Percentiles rank a stretch among this genome's conserved stretches.
Conservation (phyloP, 2,329 filamentous ascomycete genomes). For the Tolypocladium guangdongense region DNA sequence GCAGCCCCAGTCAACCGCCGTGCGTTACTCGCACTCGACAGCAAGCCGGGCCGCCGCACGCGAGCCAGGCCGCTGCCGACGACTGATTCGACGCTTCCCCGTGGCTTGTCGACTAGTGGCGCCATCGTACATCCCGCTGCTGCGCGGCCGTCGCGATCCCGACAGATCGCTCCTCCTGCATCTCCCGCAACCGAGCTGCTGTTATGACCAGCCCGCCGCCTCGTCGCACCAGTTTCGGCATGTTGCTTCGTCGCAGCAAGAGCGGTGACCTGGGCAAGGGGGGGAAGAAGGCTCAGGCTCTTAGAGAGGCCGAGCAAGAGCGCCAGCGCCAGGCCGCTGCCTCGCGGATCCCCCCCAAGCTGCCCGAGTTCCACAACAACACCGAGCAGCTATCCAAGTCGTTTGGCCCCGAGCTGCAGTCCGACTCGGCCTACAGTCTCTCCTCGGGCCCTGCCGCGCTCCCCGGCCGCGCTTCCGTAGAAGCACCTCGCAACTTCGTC, state of each 20-base stretch:
- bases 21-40: background rate
- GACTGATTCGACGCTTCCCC: background rate
- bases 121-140: background rate
- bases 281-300: constrained; percentile 47
- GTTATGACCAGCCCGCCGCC: constrained; percentile 19
- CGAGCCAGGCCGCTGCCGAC: background rate
- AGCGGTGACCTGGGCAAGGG: constrained; percentile 52
- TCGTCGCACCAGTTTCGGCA: constrained; percentile 36
- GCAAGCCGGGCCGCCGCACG: background rate
- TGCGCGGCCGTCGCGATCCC: constrained; percentile 6
- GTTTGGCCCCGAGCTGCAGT: constrained; percentile 42
- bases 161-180: constrained; percentile 7
- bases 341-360: constrained; percentile 36
- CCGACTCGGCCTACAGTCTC: constrained; percentile 48
- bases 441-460: constrained; percentile 22
- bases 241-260: constrained; percentile 57
- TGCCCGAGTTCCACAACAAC: constrained; percentile 41
- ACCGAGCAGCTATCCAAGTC: constrained; percentile 34
- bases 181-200: constrained; percentile 6
- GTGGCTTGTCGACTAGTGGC: background rate
- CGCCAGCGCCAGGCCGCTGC: constrained; percentile 37
- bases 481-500: constrained; percentile 30
- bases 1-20: background rate
- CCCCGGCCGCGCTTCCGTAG: constrained; percentile 40
- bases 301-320: constrained; percentile 38